Conservation (phyloP, 441 rosid genomes). For the Daphne laureola region DNA sequence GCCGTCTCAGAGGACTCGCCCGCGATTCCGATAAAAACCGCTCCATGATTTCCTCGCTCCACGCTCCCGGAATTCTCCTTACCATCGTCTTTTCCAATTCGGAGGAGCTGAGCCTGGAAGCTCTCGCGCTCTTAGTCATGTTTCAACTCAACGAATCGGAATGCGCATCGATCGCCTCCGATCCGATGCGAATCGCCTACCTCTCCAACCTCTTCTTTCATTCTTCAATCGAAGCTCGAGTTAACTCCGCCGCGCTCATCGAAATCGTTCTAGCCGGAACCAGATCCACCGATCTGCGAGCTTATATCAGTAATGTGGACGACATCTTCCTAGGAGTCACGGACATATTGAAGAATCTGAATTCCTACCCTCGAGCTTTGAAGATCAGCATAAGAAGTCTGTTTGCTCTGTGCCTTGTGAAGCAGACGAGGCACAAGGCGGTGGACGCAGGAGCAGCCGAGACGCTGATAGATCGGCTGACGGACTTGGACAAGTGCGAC, state of each 20-base stretch:
- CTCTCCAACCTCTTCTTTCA: constrained; percentile 51
- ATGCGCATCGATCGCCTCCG: constrained; percentile 41
- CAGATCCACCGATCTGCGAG: constrained; percentile 50
- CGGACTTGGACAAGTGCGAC: constrained; percentile 69
- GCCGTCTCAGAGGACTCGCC: constrained; percentile 67
- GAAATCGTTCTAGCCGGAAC: constrained; percentile 63
- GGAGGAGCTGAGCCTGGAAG: constrained; percentile 46
- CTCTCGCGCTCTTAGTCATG: constrained; percentile 57
- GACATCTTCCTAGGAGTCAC: constrained; percentile 63
- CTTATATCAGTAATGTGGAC: constrained; percentile 34
- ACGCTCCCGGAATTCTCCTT: constrained; percentile 34
- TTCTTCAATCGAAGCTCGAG: constrained; percentile 55
- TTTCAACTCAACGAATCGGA: constrained; percentile 60
- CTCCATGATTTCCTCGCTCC: constrained; percentile 44
- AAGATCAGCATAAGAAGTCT: constrained; percentile 63
- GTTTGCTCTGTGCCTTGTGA: constrained; percentile 60
- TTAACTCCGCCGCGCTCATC: constrained; percentile 68
- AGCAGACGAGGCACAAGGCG: constrained; percentile 64
- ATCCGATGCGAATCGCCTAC: constrained; percentile 29
- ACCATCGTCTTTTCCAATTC: constrained; percentile 31
- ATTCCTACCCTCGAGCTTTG: constrained; percentile 49
- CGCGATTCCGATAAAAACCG: constrained; percentile 82
- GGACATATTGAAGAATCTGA: constrained; percentile 35
- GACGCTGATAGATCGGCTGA: constrained; percentile 48
- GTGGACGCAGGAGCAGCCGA: constrained; percentile 64